These are phyloP conservation scores for Myxozyma geophila DNA, from an alignment of 805 yeast species.

Conservation along the genomic window DNA sequence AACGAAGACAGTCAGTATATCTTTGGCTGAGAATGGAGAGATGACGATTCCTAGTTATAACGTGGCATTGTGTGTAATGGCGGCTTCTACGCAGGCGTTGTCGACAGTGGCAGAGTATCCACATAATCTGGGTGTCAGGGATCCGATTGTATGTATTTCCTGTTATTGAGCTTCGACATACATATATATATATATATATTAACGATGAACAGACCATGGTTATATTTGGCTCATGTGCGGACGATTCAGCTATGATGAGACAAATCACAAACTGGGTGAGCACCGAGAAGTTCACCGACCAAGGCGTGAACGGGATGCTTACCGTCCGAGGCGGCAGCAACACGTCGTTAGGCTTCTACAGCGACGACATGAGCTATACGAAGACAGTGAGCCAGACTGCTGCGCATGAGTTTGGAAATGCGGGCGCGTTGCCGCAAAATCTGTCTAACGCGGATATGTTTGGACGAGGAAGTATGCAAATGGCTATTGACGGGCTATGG, in stretches of 20 bases:
- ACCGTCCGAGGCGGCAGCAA: constrained; percentile 18
- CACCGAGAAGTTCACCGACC: constrained; percentile 17
- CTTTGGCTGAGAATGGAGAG: constrained; percentile 1
- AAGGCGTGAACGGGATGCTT: constrained; percentile 15
- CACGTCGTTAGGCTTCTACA: neutral
- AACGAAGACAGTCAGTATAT: neutral
- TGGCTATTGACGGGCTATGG: constrained; percentile 33
- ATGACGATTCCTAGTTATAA: constrained; percentile 16
- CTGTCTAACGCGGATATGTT: constrained; percentile 14
- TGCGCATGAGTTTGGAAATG: neutral
- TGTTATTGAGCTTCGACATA: too few species aligned
- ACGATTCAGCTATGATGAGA: constrained; percentile 9
- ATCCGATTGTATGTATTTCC: neutral
- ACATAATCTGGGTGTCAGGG: neutral
- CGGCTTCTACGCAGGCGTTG: constrained; percentile 13
- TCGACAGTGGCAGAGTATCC: neutral
- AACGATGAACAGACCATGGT: constrained; percentile 14
- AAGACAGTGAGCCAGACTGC: constrained; percentile 1
- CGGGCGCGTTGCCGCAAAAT: constrained; percentile 3
- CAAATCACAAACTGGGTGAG: constrained; percentile 9
- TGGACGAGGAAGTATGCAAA: constrained; percentile 22
- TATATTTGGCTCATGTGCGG: constrained; percentile 28
- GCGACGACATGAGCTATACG: neutral
- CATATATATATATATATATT: too few species aligned
- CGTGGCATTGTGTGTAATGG: constrained; percentile 13